Percentiles rank a stretch among this genome's conserved stretches.
These are phyloP conservation scores for Solanum bukasovii DNA, from an alignment of 257 asterid genomes.

Conservation along the genomic window DNA sequence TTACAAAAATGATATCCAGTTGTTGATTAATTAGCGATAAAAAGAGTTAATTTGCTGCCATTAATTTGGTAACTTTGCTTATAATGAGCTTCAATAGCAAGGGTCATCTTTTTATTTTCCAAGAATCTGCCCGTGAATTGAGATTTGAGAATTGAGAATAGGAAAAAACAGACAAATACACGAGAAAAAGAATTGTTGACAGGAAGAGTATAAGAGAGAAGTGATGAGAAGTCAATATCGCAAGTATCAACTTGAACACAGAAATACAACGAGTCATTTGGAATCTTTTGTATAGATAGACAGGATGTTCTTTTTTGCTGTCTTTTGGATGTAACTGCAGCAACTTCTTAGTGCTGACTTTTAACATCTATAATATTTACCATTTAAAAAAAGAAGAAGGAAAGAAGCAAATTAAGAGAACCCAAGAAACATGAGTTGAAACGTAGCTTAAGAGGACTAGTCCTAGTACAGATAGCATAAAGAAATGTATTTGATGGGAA, in stretches of 20 bases:
- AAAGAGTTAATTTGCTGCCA: not conserved
- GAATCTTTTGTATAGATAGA: not conserved
- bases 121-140: not conserved
- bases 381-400: not conserved
- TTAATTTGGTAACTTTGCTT: not conserved
- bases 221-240: not conserved
- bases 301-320: not conserved
- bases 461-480: not conserved
- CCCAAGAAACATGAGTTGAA: not conserved
- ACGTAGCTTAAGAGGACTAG: not conserved
- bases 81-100: not conserved
- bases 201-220: not conserved
- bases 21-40: not conserved
- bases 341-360: not conserved
- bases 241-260: not conserved
- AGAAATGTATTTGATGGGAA: not conserved
- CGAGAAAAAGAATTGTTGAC: not conserved
- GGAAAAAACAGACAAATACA: not conserved
- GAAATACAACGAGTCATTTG: not conserved
- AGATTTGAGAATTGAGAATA: not conserved
- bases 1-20: not conserved
- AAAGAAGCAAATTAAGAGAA: not conserved
- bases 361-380: not conserved
- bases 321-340: not conserved
- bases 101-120: not conserved